These are phyloP conservation scores for Coprinopsis sp. DNA, from an alignment of 768 basidiomycete genomes.

Conservation along the genomic window DNA sequence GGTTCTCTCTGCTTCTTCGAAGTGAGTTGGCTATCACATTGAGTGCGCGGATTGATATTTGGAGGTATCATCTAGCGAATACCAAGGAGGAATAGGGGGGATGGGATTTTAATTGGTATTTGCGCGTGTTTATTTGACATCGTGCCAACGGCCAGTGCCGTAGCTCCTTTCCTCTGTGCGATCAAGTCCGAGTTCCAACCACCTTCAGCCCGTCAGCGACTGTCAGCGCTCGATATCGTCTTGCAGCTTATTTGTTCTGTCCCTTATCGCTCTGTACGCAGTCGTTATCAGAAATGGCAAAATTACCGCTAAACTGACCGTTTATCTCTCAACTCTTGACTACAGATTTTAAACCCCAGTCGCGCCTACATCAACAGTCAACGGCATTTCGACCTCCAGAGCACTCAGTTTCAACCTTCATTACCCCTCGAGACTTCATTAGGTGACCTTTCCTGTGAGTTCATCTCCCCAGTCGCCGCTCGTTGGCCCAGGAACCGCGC, in stretches of 20 bases:
- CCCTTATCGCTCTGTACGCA: slow-evolving; percentile 10
- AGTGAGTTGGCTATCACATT: too few species aligned
- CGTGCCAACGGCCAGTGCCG: slow-evolving; percentile 31
- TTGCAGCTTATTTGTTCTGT: slow-evolving; percentile 11
- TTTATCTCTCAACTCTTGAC: slow-evolving; percentile 1
- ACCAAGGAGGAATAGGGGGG: too few species aligned
- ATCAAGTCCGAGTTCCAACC: slow-evolving; percentile 42
- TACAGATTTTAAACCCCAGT: slow-evolving; percentile 11
- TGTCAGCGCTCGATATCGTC: slow-evolving; percentile 28
- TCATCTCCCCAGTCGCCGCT: slow-evolving; percentile 1
- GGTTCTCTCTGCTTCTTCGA: too few species aligned
- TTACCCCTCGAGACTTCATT: slow-evolving; percentile 19
- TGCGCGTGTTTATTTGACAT: slow-evolving; percentile 14
- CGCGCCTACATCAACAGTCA: slow-evolving; percentile 7
- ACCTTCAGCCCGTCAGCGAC: slow-evolving; percentile 35
- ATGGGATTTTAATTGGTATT: slow-evolving; percentile 11
- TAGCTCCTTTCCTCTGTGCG: slow-evolving; percentile 29
- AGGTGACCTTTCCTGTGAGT: slow-evolving; percentile 8
- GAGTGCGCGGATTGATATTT: too few species aligned
- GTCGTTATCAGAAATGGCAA: slow-evolving; percentile 7
- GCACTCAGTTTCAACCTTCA: slow-evolving; percentile 8
- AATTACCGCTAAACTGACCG: slow-evolving; percentile 2
- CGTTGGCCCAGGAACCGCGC: slow-evolving; percentile 19
- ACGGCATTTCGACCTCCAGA: slow-evolving; percentile 1
- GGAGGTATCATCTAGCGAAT: too few species aligned